Evolutionary conservation across 176 grass and related monocot species (phyloP).

Genomic region (Oryza meridionalis): DNA sequence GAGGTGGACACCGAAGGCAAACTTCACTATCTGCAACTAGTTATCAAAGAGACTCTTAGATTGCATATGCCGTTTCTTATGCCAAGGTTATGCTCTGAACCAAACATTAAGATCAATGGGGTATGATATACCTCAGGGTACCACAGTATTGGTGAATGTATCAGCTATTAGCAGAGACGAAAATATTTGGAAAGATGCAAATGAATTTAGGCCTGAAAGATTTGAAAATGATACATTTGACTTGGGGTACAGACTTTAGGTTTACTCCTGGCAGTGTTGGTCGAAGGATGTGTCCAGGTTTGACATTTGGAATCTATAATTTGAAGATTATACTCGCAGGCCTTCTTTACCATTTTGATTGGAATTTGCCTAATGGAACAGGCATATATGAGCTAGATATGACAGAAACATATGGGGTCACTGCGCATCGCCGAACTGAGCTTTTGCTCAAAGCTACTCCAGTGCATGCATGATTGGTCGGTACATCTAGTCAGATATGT

Average conservation of each 20-base stretch:
- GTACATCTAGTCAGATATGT: no score
- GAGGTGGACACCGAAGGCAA: not conserved
- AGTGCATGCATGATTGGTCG: no score
- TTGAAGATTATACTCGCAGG: conserved; percentile 36
- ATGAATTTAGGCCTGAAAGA: conserved; percentile 21
- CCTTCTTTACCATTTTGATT: conserved; percentile 49
- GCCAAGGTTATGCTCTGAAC: not conserved
- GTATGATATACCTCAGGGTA: not conserved
- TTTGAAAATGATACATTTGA: conserved; percentile 12
- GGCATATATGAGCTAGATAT: no score
- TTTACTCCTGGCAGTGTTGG: conserved; percentile 45
- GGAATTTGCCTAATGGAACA: conserved; percentile 29
- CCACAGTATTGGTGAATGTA: conserved; percentile 19
- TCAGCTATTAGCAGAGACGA: conserved; percentile 20
- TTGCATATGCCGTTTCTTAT: conserved; percentile 7
- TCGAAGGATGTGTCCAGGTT: conserved; percentile 47
- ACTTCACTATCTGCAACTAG: conserved; percentile 12
- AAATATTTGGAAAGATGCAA: not conserved
- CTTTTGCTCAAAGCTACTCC: no score
- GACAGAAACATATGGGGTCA: no score
- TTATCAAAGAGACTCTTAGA: conserved; percentile 33
- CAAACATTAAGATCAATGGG: conserved; percentile 9
- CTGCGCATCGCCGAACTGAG: no score
- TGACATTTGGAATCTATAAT: not conserved
- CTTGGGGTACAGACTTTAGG: conserved; percentile 43